These are phyloP conservation scores for Sporothrix luriei DNA, from an alignment of 2,329 filamentous ascomycete species.

Conservation along the genomic window DNA sequence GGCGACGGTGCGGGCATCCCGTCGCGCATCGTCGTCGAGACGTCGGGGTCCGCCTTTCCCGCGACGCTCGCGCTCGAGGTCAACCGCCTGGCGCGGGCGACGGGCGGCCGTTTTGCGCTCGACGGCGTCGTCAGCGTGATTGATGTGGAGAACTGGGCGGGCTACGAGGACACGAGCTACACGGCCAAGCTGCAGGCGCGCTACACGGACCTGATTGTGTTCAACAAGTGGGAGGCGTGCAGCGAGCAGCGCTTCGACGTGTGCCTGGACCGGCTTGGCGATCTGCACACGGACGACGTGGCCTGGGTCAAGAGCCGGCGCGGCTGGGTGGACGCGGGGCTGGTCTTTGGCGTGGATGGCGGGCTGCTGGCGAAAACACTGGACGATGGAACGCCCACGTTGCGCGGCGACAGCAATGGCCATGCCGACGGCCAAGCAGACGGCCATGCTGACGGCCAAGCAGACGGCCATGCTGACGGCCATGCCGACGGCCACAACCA, in stretches of 20 bases:
- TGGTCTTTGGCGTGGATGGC: slow-evolving; percentile 86
- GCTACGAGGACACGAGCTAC: slow-evolving; percentile 87
- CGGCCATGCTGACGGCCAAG: no score
- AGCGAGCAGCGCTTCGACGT: slow-evolving; percentile 74
- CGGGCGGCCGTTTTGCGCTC: slow-evolving; percentile 67
- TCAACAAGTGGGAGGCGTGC: slow-evolving; percentile 88
- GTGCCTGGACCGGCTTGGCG: slow-evolving; percentile 75
- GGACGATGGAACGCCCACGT: slow-evolving; percentile 51
- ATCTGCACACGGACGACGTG: slow-evolving; percentile 71
- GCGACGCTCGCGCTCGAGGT: slow-evolving; percentile 90
- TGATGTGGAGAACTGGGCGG: slow-evolving; percentile 93
- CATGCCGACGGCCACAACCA: slow-evolving; percentile 46
- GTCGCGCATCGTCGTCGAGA: slow-evolving; percentile 92
- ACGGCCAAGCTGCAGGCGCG: slow-evolving; percentile 85
- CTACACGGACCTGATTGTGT: slow-evolving; percentile 87
- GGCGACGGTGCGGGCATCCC: slow-evolving; percentile 48
- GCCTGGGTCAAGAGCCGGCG: slow-evolving; percentile 83
- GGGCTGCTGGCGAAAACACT: slow-evolving; percentile 54
- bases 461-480: slow-evolving; percentile 39
- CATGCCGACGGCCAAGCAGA: slow-evolving; percentile 40
- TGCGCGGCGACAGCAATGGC: slow-evolving; percentile 41
- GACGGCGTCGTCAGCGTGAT: slow-evolving; percentile 89
- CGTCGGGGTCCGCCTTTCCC: slow-evolving; percentile 82
- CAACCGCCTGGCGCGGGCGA: slow-evolving; percentile 74
- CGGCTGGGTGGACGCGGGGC: slow-evolving; percentile 74